Evolutionary conservation across 441 rosid genomes (phyloP), one percentile per base, ranked within the genome.

Genomic region (Hura crepitans): DNA sequence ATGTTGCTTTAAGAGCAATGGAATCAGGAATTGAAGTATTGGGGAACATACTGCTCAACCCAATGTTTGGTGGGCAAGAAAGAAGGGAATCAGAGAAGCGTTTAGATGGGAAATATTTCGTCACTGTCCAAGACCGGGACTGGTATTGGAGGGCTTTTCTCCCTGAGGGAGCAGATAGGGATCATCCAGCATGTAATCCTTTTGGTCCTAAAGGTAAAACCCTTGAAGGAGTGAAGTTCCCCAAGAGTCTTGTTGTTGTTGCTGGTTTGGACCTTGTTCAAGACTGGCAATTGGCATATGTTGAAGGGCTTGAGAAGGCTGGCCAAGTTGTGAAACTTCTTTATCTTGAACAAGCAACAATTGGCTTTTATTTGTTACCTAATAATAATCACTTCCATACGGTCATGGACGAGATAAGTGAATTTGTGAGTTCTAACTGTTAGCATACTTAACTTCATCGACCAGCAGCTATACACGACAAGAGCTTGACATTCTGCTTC

Each of bases 61-160:
- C 99, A 0, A 86, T 94, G 96, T 94, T 94, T 65, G 96, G 96
- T 8, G 99, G 99, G 62, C 83, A 83, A 46, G 83, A 75, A 77
- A 85, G 97, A 74, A 92, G 86, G 0, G 89, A 85, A 50, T 92
- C 99, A 0, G 99, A 94, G 83, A 85, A 66, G 75, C 81, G 76
- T 23, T 77, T 91, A 46, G 97, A 90, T 71, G 97, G 97, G 42
- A 94, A 85, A 50, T 91, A 85, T 77, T 94, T 94, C 50, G 98
- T 94, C 1, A 90, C 91, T 5, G 35, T 90, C 8, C 88, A 79
- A 58, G 99, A 92, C 23, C 85, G 99, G 1, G 93, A 95, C 57
- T 95, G 99, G 99, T 95, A 94, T 72, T 94, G 98, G 98, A 80
- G 88, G 66, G 98, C 98, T 49, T 92, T 74, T 64, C 79, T 94